Evolutionary conservation across 164 flowering plant genomes (phyloP), one percentile per base, ranked within the genome.

Genomic region (Chimonanthus praecox): DNA sequence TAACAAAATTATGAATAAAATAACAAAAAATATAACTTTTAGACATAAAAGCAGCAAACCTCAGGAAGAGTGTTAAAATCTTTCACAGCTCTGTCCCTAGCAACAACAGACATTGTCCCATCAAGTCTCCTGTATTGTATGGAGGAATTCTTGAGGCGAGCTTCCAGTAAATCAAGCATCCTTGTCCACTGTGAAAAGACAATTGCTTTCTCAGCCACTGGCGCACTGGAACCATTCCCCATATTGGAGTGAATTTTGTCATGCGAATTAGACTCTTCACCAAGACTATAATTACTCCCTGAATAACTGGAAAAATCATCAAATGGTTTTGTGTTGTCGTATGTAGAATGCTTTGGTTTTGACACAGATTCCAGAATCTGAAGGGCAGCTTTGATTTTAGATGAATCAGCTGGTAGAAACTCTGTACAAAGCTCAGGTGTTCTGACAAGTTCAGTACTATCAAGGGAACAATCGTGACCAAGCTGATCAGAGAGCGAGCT

Each of bases 141-240:
- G 71, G 68, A 70, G 48, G 82, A 70, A 47, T 83, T 80, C 10
- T 82, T 87, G 78, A 95, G 65, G 43, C 96, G 82, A 51, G 20
- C 49, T 83, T 95, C 97, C 48, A 95, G 83, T 20, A 95, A 83
- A 79, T 93, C 89, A 77, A 95, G 81, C 99, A 95, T 95, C 67
- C 92, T 60, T 64, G 98, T 94, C 98, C 99, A 94, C 82, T 94
- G 99, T 47, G 99, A 94, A 80, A 94, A 94, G 74, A 94, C 83
- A 76, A 94, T 92, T 50, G 95, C 87, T 79, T 94, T 94, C 70
- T 77, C 75, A 5, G 62, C 48, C n/a, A 44, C 68, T 45, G 68
- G 49, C 16, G 7, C 13, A 65, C 68, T 65, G 7, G 68, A 45
- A 15, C 68, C 46, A 43, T 45, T 45, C 11, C 16, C 47, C 48